These are phyloP conservation scores for Carex pumila DNA, from an alignment of 176 grass and related monocot species.

Conservation along the genomic window DNA sequence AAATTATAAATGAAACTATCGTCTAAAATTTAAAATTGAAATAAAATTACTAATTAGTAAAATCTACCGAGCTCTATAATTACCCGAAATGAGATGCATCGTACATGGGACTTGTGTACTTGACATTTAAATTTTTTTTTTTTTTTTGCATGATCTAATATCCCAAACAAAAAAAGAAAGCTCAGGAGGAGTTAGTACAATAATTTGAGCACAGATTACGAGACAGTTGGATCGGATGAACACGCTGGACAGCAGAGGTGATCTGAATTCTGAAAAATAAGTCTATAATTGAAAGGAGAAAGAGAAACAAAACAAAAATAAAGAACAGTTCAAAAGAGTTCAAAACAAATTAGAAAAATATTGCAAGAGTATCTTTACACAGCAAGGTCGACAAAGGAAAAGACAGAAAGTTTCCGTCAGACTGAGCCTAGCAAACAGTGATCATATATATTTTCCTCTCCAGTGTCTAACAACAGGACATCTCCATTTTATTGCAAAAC, in stretches of 20 bases:
- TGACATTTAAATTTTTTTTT: not conserved
- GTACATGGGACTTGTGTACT: not conserved
- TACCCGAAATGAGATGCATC: not conserved
- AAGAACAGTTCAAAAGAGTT: not conserved
- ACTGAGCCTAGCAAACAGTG: conserved; percentile 31
- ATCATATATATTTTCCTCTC: not conserved
- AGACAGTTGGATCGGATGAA: not conserved
- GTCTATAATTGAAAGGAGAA: not conserved
- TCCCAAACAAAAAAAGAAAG: not conserved
- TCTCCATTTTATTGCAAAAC: not conserved
- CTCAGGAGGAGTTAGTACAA: not conserved
- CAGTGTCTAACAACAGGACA: not conserved
- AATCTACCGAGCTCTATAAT: not conserved
- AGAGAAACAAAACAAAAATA: conserved; percentile 3
- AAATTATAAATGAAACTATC: no score
- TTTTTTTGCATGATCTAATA: not conserved
- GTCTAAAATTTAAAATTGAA: no score
- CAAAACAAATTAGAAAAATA: conserved; percentile 2
- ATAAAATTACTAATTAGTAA: not conserved
- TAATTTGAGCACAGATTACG: not conserved
- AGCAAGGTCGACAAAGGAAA: conserved; percentile 44
- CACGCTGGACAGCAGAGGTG: not conserved
- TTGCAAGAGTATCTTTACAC: conserved; percentile 20
- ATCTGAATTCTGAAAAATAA: not conserved
- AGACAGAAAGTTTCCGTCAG: conserved; percentile 51